A percentile compares a stretch with the other conserved stretches of the same genome.
Evolutionary conservation across 208 protist species (phyloP).

Genomic region (Naegleria lovaniensis): DNA sequence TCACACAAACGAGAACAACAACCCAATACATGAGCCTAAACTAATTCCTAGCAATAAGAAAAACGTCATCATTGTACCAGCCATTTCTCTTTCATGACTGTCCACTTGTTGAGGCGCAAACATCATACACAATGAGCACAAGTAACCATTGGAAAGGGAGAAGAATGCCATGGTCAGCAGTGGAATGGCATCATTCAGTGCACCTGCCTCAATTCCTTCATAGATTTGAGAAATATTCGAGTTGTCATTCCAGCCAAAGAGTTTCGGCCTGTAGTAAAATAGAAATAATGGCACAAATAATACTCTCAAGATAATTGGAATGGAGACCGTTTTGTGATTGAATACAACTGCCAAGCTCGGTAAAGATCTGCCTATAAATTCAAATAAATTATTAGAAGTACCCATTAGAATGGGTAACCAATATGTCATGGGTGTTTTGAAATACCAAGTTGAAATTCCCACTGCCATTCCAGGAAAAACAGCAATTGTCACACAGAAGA

Average conservation of each 20-base stretch:
- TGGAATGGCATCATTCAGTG: not conserved
- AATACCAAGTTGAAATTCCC: not conserved
- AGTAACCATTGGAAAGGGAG: constrained; percentile 65
- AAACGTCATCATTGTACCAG: constrained; percentile 41
- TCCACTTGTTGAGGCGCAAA: constrained; percentile 53
- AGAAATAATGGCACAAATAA: not conserved
- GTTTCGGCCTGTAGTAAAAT: not conserved
- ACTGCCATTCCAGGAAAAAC: constrained; percentile 7
- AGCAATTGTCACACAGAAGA: not conserved
- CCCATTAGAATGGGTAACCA: not conserved
- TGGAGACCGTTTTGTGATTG: not conserved
- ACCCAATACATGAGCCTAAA: constrained; percentile 17
- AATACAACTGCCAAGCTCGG: not conserved
- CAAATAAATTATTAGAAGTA: not conserved
- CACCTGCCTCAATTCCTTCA: no score
- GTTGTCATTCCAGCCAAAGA: not conserved
- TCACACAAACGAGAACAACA: no score
- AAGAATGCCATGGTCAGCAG: not conserved
- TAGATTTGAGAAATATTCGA: no score
- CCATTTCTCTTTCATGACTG: constrained; percentile 15
- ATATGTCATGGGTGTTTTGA: not conserved
- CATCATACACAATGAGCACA: constrained; percentile 62
- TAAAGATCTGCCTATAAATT: not conserved
- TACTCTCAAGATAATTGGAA: not conserved
- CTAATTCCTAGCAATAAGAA: constrained; percentile 31